Evolutionary conservation across 805 yeast species (phyloP).

Genomic region (Zygoascus flipseniorum): DNA sequence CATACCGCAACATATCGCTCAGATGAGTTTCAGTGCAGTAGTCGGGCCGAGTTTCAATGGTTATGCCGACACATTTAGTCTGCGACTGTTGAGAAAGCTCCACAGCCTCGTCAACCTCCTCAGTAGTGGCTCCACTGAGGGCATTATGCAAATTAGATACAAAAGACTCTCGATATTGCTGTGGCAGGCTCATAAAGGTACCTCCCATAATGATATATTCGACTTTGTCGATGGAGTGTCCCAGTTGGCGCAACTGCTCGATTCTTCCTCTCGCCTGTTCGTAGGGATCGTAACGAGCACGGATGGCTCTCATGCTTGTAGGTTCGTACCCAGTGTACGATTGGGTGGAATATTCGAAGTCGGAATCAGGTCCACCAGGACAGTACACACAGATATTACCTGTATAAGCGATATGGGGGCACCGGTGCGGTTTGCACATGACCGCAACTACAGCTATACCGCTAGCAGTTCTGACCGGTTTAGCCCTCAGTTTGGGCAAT

Average conservation of each 20-base stretch:
- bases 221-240: constrained; percentile 94
- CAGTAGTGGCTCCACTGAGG: constrained; percentile 82
- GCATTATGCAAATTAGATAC: constrained; percentile 91
- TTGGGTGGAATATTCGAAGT: constrained; percentile 95
- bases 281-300: constrained; percentile 96
- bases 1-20: constrained; percentile 91
- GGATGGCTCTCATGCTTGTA: constrained; percentile 97
- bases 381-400: constrained; percentile 97
- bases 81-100: constrained; percentile 84
- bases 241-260: constrained; percentile 89
- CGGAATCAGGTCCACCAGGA: constrained; percentile 99
- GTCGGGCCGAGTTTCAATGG: constrained; percentile 97
- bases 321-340: constrained; percentile 98
- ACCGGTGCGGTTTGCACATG: constrained; percentile 98
- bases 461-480: constrained; percentile 96
- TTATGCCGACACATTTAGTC: constrained; percentile 96
- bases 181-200: constrained; percentile 91
- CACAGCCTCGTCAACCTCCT: constrained; percentile 83
- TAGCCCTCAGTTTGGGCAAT: constrained; percentile 92
- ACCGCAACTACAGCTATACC: constrained; percentile 99
- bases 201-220: constrained; percentile 99
- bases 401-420: constrained; percentile 98
- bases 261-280: constrained; percentile 98
- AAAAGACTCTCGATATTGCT: constrained; percentile 81
- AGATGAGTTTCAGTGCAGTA: constrained; percentile 94